Percentiles rank a stretch among this genome's conserved stretches.
Evolutionary conservation across 495 filamentous ascomycete species (phyloP).

Genomic region (Penicillium soppii): DNA sequence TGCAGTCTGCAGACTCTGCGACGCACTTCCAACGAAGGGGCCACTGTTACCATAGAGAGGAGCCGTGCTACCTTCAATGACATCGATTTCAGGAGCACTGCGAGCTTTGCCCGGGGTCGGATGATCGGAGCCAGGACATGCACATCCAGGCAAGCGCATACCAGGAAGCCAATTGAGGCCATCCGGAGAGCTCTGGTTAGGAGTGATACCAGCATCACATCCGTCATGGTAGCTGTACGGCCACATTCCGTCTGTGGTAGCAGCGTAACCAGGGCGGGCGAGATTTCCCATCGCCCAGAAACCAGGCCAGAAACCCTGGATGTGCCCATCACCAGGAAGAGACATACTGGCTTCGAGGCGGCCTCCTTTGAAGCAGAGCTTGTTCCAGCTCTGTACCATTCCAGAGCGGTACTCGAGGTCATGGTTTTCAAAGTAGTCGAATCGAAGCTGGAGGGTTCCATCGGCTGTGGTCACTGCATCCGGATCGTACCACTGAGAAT

Average conservation of each 20-base stretch:
- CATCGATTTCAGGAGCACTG: conserved; percentile 75
- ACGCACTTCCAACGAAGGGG: conserved; percentile 57
- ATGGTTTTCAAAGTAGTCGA: conserved; percentile 68
- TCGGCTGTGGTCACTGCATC: conserved; percentile 69
- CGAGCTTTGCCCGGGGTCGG: conserved; percentile 69
- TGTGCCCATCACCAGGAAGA: conserved; percentile 66
- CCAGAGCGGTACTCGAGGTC: conserved; percentile 70
- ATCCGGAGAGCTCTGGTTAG: conserved; percentile 70
- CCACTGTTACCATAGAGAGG: conserved; percentile 48
- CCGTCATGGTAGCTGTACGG: conserved; percentile 73
- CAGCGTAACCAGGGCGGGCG: conserved; percentile 66
- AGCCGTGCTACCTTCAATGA: conserved; percentile 65
- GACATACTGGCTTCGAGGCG: conserved; percentile 76
- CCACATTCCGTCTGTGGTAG: conserved; percentile 74
- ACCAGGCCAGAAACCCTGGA: conserved; percentile 75
- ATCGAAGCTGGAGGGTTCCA: conserved; percentile 65
- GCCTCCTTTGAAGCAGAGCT: conserved; percentile 75
- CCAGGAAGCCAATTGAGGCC: conserved; percentile 70
- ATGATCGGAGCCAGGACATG: conserved; percentile 65
- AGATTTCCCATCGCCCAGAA: conserved; percentile 82
- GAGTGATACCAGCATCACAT: conserved; percentile 74
- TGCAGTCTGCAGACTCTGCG: conserved; percentile 71
- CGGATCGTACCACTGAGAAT: conserved; percentile 70
- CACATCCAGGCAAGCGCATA: conserved; percentile 72
- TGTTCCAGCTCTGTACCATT: conserved; percentile 84